A percentile compares a stretch with the other conserved stretches of the same genome.
These are phyloP conservation scores for Globisporangium cystogenes DNA, from an alignment of 352 stramenopile species.

Conservation along the genomic window DNA sequence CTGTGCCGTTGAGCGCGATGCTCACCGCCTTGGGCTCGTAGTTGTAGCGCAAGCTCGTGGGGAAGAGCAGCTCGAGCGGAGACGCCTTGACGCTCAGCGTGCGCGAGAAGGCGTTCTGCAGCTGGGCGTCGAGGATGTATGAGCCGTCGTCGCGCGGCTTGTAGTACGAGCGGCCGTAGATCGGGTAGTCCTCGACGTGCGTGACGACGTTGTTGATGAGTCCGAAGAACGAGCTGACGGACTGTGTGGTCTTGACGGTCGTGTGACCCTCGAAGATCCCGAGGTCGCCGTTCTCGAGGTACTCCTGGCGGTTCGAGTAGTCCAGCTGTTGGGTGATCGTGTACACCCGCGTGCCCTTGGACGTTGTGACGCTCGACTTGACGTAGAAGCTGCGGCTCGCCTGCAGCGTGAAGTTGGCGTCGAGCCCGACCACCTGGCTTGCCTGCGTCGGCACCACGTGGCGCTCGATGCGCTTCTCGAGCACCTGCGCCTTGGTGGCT, in stretches of 20 bases:
- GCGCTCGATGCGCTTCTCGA: constrained; percentile 26
- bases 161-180: constrained; percentile 44
- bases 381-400: constrained; percentile 34
- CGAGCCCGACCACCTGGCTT: constrained; percentile 14
- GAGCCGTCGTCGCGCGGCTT: constrained; percentile 21
- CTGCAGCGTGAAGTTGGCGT: constrained; percentile 44
- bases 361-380: constrained; percentile 49
- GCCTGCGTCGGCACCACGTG: constrained; percentile 18
- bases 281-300: constrained; percentile 35
- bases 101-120: constrained; percentile 39
- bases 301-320: constrained; percentile 50
- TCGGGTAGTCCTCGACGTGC: constrained; percentile 42
- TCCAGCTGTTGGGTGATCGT: constrained; percentile 34
- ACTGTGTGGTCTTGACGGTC: constrained; percentile 28
- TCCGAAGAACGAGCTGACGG: constrained; percentile 17
- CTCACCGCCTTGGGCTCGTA: constrained; percentile 20
- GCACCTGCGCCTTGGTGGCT: constrained; percentile 30
- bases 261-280: constrained; percentile 39
- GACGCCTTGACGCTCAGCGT: constrained; percentile 12
- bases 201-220: constrained; percentile 13
- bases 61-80: constrained; percentile 13
- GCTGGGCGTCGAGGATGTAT: constrained; percentile 37
- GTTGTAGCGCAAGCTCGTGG: constrained; percentile 18
- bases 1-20: constrained; percentile 22
- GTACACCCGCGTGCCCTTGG: constrained; percentile 49